These are phyloP conservation scores for Polyplosphaeria fusca DNA, from an alignment of 495 filamentous ascomycete species.

Conservation along the genomic window DNA sequence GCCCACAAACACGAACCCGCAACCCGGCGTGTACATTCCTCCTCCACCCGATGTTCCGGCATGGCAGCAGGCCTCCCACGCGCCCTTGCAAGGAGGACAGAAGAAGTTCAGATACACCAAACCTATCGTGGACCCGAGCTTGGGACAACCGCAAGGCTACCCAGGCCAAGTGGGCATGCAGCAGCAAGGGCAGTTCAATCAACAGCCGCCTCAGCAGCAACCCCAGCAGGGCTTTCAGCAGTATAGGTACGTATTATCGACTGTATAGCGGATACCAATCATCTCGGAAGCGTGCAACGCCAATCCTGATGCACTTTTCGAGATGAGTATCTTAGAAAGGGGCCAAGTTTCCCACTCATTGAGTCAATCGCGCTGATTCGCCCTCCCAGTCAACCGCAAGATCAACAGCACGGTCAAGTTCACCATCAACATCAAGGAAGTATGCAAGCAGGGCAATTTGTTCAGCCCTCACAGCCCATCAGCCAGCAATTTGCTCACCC, in stretches of 20 bases:
- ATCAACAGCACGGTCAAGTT: constrained; percentile 6
- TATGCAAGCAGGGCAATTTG: not conserved
- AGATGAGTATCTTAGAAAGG: too few species aligned
- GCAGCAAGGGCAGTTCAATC: constrained; percentile 10
- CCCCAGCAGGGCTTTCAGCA: too few species aligned
- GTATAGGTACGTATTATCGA: too few species aligned
- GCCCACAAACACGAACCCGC: constrained; percentile 33
- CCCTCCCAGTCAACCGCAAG: constrained; percentile 9
- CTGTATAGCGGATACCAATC: too few species aligned
- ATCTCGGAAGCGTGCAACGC: too few species aligned
- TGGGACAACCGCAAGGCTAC: constrained; percentile 22
- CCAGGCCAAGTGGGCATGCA: constrained; percentile 8
- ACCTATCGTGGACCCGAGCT: constrained; percentile 18
- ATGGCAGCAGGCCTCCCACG: constrained; percentile 31
- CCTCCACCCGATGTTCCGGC: constrained; percentile 36
- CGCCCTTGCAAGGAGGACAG: constrained; percentile 22
- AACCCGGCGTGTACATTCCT: constrained; percentile 35
- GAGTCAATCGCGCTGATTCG: too few species aligned
- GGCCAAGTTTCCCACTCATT: too few species aligned
- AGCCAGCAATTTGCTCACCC: constrained; percentile 23
- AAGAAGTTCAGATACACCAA: constrained; percentile 37
- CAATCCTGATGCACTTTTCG: too few species aligned
- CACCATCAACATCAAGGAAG: constrained; percentile 1
- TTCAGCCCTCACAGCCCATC: not conserved
- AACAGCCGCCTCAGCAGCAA: constrained; percentile 4